A percentile compares a stretch with the other conserved stretches of the same genome.
Evolutionary conservation across 208 protist genomes (phyloP).

Genomic region (Novymonas esmeraldas): DNA sequence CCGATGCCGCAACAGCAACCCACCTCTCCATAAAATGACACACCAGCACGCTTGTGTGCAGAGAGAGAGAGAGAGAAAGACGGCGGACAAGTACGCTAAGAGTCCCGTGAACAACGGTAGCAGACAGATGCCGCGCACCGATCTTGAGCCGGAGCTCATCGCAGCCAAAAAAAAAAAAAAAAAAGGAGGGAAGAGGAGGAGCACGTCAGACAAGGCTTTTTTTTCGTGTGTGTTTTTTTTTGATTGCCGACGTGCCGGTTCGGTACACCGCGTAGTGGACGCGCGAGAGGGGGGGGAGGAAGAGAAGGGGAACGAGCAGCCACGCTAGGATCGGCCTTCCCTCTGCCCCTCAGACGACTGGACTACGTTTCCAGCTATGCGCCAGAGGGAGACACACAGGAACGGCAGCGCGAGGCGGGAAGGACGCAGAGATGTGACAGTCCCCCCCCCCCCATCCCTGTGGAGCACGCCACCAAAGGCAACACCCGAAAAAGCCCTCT

Average conservation of each 20-base stretch:
- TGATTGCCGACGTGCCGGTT: not conserved
- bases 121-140: not conserved
- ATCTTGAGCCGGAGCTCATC: not conserved
- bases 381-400: not conserved
- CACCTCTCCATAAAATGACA: too few relatives aligned
- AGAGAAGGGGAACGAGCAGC: not conserved
- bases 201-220: not conserved
- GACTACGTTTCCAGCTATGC: not conserved
- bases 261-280: not conserved
- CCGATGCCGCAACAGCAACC: too few relatives aligned
- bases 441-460: too few relatives aligned
- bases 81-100: not conserved
- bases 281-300: not conserved
- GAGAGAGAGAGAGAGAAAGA: constrained; percentile 7
- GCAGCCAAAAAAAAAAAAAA: constrained; percentile 1
- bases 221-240: not conserved
- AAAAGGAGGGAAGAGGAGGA: constrained; percentile 4
- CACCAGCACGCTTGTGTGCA: too few relatives aligned
- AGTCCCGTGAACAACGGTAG: constrained; percentile 1
- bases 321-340: not conserved
- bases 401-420: constrained; percentile 1
- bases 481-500: too few relatives aligned
- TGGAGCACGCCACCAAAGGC: too few relatives aligned
- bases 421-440: not conserved
- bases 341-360: not conserved